Evolutionary conservation across 2,329 filamentous ascomycete genomes (phyloP).

Genomic region (Ophiostoma himal-ulmi): DNA sequence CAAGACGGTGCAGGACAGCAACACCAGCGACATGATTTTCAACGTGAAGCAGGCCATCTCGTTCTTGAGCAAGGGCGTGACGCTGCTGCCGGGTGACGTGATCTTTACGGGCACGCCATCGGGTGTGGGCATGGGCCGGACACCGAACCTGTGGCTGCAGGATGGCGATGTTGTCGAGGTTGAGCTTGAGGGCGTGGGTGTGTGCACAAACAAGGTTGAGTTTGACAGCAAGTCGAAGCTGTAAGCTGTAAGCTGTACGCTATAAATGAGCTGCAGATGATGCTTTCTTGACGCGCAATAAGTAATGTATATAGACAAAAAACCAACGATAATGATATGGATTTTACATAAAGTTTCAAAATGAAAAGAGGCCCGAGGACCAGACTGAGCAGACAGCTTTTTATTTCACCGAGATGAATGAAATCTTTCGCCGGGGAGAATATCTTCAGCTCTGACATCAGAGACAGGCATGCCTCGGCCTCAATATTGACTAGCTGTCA

Average conservation of each 20-base stretch:
- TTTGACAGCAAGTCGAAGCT: constrained; percentile 35
- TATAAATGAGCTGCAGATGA: no score
- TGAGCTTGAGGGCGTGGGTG: constrained; percentile 59
- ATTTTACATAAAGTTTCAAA: no score
- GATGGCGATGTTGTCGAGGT: constrained; percentile 67
- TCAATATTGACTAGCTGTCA: no score
- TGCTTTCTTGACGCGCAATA: no score
- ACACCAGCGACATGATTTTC: constrained; percentile 59
- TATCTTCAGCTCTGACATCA: no score
- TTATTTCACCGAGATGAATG: no score
- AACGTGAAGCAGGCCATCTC: constrained; percentile 53
- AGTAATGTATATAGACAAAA: background rate
- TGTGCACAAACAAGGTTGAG: constrained; percentile 49
- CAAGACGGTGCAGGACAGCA: constrained; percentile 50
- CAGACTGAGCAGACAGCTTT: no score
- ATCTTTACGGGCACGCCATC: constrained; percentile 65
- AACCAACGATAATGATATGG: background rate
- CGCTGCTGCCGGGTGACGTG: constrained; percentile 57
- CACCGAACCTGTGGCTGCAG: constrained; percentile 61
- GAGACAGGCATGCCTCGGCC: no score
- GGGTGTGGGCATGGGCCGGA: constrained; percentile 65
- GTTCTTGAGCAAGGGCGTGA: constrained; percentile 56
- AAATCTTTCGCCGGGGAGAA: no score
- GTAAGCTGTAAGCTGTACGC: background rate
- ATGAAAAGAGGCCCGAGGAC: no score